Evolutionary conservation across 257 asterid species (phyloP), one percentile per base, ranked within the genome.

Genomic region (Solanum clarkiae): DNA sequence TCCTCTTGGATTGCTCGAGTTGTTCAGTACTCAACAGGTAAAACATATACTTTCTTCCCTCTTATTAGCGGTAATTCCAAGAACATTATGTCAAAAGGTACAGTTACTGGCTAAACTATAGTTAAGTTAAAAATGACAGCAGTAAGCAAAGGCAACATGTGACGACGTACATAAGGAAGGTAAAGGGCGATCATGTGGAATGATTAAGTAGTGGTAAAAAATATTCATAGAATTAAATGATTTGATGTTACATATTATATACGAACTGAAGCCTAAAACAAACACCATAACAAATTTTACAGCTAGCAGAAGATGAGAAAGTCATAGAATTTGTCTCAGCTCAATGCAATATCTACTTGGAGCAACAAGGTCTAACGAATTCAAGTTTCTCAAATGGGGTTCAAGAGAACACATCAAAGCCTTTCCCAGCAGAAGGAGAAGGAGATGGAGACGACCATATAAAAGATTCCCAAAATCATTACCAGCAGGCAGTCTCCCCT

Each of bases 261-360:
- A 20, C 40, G 47, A 72, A 45, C 45, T 15, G 53, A 51, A 77
- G 24, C 82, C 62, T 75, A 49, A 51, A 49, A 16, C 13, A 24
- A 51, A 75, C 81, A 14, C 13, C 45, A 51, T 75, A 18, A 2
- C 79, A 69, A 69, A 70, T 14, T 62, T 84, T 87, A 47, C 86
- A 94, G 98, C 92, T 92, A 45, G 87, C 92, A 63, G 95, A 95
- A 88, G 98, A 95, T 89, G 91, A 86, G 26, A 89, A 92, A 66
- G 90, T 93, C 47, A 80, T 91, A 75, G 93, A 94, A 44, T 91
- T 91, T 32, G 85, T 95, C 68, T 86, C 88, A 85, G 85, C 91
- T 45, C 95, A 93, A 66, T 90, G 90, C 91, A 92, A 83, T 86
- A 87, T 89, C 24, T 86, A 89, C 84, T 42, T 92, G 49, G 93